Evolutionary conservation across 257 asterid species (phyloP).

Genomic region (Ehretia macrophylla): DNA sequence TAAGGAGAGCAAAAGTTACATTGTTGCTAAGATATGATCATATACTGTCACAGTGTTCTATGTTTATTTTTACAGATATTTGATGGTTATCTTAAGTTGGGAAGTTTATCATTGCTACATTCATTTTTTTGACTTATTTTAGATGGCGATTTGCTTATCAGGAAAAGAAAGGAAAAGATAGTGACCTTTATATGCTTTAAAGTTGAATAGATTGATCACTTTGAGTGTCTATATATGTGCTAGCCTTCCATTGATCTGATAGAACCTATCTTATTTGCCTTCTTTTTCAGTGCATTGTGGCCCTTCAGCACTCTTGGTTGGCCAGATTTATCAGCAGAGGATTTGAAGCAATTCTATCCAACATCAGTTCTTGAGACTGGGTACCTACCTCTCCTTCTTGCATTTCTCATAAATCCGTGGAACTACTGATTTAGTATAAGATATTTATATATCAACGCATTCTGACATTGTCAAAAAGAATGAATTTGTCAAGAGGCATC

Average conservation of each 20-base stretch:
- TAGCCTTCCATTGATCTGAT: constrained; percentile 2
- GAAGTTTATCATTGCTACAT: too few species aligned
- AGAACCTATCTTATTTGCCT: constrained; percentile 22
- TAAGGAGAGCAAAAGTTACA: too few species aligned
- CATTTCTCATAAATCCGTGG: neutral
- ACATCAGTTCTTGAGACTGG: constrained; percentile 97
- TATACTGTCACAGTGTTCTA: too few species aligned
- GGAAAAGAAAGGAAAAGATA: neutral
- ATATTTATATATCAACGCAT: too few species aligned
- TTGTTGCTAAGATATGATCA: too few species aligned
- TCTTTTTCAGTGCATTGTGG: constrained; percentile 71
- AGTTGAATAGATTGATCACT: neutral
- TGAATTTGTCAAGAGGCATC: too few species aligned
- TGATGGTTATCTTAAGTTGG: too few species aligned
- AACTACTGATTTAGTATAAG: neutral
- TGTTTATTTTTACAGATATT: too few species aligned
- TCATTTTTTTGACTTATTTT: too few species aligned
- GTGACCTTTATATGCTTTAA: neutral
- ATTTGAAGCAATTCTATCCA: constrained; percentile 78
- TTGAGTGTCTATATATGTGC: neutral
- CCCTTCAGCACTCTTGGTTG: constrained; percentile 99
- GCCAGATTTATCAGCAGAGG: constrained; percentile 87
- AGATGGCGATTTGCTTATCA: neutral
- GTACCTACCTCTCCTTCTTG: constrained; percentile 30
- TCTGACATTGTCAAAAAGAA: too few species aligned